These are phyloP conservation scores for Cercospora beticola DNA, from an alignment of 2,329 filamentous ascomycete genomes.

Conservation along the genomic window DNA sequence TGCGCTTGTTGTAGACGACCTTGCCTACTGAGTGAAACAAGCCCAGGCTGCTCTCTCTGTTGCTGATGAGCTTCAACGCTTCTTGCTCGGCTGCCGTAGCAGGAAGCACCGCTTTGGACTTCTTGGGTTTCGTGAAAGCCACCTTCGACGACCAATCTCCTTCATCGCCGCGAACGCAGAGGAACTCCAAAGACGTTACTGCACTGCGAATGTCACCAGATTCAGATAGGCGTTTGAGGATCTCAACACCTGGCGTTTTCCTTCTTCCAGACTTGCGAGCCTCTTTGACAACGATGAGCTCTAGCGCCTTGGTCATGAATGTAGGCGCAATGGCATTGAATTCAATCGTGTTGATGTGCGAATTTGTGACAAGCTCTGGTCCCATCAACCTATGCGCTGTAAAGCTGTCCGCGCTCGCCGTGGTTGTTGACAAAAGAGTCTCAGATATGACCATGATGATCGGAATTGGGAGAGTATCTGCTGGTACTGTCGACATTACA, in stretches of 20 bases:
- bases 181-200: slow-evolving; percentile 86
- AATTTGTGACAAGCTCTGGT: slow-evolving; percentile 78
- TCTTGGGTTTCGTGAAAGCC: slow-evolving; percentile 67
- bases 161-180: slow-evolving; percentile 80
- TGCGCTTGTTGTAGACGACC: slow-evolving; percentile 92
- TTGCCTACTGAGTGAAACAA: slow-evolving; percentile 97
- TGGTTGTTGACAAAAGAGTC: slow-evolving; percentile 80
- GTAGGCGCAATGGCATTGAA: slow-evolving; percentile 92
- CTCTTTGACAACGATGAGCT: slow-evolving; percentile 80
- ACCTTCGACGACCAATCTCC: slow-evolving; percentile 73
- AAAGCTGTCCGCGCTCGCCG: slow-evolving; percentile 83
- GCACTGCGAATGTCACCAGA: slow-evolving; percentile 91
- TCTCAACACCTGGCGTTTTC: slow-evolving; percentile 72
- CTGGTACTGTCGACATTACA: slow-evolving; percentile 54
- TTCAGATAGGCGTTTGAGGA: slow-evolving; percentile 77
- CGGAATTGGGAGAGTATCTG: slow-evolving; percentile 48
- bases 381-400: slow-evolving; percentile 89
- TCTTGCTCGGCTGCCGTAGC: slow-evolving; percentile 77
- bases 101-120: slow-evolving; percentile 56
- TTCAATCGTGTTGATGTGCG: slow-evolving; percentile 75
- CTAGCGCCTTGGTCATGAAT: slow-evolving; percentile 78
- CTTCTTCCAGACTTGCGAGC: slow-evolving; percentile 72
- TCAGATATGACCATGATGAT: slow-evolving; percentile 91
- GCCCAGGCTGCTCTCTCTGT: slow-evolving; percentile 83
- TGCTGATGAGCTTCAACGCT: slow-evolving; percentile 75